Percentiles rank a stretch among this genome's conserved stretches.
Conservation (phyloP, 1,284 basidiomycete species). For the Ganoderma resinaceum region DNA sequence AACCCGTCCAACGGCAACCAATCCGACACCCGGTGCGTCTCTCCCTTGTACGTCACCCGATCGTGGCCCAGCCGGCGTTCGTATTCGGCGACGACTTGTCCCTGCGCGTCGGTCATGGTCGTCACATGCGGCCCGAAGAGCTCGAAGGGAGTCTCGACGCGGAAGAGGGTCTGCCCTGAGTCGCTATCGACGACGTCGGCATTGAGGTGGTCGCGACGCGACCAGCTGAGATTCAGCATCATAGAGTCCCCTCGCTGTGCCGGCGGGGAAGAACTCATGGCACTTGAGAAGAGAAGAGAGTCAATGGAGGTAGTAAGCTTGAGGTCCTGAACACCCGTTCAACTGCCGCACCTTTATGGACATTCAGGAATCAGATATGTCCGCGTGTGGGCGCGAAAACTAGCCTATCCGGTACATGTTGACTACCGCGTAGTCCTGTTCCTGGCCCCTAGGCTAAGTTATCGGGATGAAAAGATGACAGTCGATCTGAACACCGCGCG, state of each 20-base stretch:
- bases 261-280: too few species aligned
- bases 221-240: slow-evolving; percentile 1
- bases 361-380: background rate
- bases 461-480: too few species aligned
- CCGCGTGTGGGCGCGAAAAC: background rate
- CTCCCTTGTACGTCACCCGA: slow-evolving; percentile 12
- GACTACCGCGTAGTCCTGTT: too few species aligned
- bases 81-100: slow-evolving; percentile 10
- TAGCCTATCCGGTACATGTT: too few species aligned
- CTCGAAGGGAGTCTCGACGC: background rate
- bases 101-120: background rate
- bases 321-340: background rate
- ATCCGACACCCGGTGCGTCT: slow-evolving; percentile 10
- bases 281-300: background rate
- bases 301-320: background rate
- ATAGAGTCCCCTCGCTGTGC: too few species aligned
- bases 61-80: slow-evolving; percentile 13
- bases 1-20: slow-evolving; percentile 14
- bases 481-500: too few species aligned
- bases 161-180: slow-evolving; percentile 5
- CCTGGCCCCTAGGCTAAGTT: too few species aligned
- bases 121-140: background rate
- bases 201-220: background rate
- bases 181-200: slow-evolving; percentile 1
- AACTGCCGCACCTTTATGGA: background rate